These are phyloP conservation scores for Boletus nobilissimus DNA, from an alignment of 1,284 basidiomycete species.

Conservation along the genomic window DNA sequence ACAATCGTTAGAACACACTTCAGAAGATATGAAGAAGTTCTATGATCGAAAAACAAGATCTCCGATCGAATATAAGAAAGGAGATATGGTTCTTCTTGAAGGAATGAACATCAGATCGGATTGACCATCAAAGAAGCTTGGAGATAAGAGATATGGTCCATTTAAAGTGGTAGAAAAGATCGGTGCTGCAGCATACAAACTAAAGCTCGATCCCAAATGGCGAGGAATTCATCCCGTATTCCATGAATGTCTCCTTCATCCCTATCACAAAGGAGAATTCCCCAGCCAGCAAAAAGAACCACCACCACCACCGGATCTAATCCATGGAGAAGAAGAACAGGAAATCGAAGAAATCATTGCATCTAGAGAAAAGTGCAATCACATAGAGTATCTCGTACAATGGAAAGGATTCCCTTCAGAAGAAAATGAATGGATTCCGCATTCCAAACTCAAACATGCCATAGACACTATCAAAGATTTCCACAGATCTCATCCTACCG, in stretches of 20 bases:
- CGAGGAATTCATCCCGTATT: not conserved
- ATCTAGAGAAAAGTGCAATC: not conserved
- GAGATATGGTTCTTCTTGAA: not conserved
- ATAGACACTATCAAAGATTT: not conserved
- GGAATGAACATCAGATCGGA: not conserved
- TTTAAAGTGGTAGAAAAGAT: not conserved
- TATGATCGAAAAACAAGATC: too few species aligned
- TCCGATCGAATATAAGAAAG: not conserved
- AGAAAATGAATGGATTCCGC: not conserved
- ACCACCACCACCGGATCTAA: too few species aligned
- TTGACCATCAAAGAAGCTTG: not conserved
- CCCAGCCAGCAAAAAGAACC: too few species aligned
- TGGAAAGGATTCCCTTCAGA: not conserved
- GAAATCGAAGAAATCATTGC: not conserved
- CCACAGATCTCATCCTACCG: not conserved
- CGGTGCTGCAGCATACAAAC: not conserved
- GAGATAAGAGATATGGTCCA: not conserved
- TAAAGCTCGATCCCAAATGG: not conserved
- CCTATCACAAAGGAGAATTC: not conserved
- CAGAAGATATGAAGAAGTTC: too few species aligned
- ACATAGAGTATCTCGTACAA: not conserved
- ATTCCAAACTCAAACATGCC: accelerated
- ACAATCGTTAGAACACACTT: too few species aligned
- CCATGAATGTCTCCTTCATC: not conserved
- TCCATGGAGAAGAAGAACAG: not conserved